Percentiles rank a stretch among this genome's conserved stretches.
phyloP scores from a whole-genome alignment of 805 yeast species.

The Hagleromyces aurorensis region DNA sequence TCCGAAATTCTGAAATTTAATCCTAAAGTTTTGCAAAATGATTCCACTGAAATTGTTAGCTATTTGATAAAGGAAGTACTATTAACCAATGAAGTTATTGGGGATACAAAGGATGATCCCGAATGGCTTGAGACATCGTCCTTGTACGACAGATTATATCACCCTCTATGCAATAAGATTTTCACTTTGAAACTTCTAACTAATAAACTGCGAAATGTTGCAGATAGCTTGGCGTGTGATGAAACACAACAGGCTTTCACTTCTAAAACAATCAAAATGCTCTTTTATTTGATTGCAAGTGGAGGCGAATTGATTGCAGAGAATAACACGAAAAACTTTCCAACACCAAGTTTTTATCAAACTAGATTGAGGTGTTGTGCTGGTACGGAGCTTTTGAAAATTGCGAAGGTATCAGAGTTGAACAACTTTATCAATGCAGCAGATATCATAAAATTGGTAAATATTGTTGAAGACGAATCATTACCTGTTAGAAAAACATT shows the following conservation, averaged over 20 bases:
- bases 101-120: slow-evolving; percentile 24
- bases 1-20: slow-evolving; percentile 48
- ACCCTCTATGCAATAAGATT: slow-evolving; percentile 40
- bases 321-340: slow-evolving; percentile 35
- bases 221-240: slow-evolving; percentile 29
- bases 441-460: slow-evolving; percentile 45
- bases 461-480: slow-evolving; percentile 61
- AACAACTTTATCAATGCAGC: slow-evolving; percentile 45
- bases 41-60: slow-evolving; percentile 51
- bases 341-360: slow-evolving; percentile 59
- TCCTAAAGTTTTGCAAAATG: slow-evolving; percentile 42
- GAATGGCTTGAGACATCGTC: slow-evolving; percentile 43
- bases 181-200: slow-evolving; percentile 48
- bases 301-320: slow-evolving; percentile 66
- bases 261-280: slow-evolving; percentile 57
- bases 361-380: slow-evolving; percentile 59
- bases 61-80: slow-evolving; percentile 55
- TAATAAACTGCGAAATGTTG: slow-evolving; percentile 43
- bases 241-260: slow-evolving; percentile 39
- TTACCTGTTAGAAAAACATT: slow-evolving; percentile 48
- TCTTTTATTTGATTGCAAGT: slow-evolving; percentile 58
- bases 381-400: slow-evolving; percentile 54
- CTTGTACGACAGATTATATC: slow-evolving; percentile 33
- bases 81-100: slow-evolving; percentile 39
- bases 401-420: slow-evolving; percentile 49